These are phyloP conservation scores for Hippophae rhamnoides DNA, from an alignment of 306 rosid species.

Conservation along the genomic window DNA sequence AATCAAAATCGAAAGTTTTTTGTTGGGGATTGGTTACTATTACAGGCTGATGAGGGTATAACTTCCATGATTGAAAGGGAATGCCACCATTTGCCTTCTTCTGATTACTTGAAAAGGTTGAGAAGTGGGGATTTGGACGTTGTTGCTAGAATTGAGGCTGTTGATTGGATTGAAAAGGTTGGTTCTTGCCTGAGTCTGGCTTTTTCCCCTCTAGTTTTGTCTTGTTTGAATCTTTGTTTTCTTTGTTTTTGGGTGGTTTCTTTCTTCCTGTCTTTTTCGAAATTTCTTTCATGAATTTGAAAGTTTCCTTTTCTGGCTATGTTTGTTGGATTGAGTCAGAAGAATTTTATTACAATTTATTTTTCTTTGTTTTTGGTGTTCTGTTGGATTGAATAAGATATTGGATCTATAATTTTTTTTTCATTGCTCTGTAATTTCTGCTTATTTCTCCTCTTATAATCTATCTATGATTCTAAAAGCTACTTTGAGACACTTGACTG, in stretches of 20 bases:
- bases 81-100: constrained; percentile 40
- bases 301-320: too few species aligned
- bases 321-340: too few species aligned
- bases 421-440: too few species aligned
- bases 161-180: constrained; percentile 90
- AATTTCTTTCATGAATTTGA: too few species aligned
- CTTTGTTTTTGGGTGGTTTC: too few species aligned
- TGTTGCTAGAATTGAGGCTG: constrained; percentile 55
- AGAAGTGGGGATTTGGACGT: constrained; percentile 59
- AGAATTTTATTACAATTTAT: too few species aligned
- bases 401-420: too few species aligned
- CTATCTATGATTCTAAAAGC: neutral
- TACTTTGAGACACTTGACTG: neutral
- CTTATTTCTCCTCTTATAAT: too few species aligned
- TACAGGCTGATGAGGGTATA: constrained; percentile 65
- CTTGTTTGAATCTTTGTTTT: neutral
- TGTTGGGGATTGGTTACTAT: constrained; percentile 42
- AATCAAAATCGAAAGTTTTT: constrained; percentile 14
- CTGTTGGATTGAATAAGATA: too few species aligned
- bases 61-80: constrained; percentile 57
- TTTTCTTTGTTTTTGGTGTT: too few species aligned
- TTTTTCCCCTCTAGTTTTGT: too few species aligned
- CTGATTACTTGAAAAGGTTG: constrained; percentile 47
- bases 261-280: too few species aligned
- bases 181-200: constrained; percentile 8